Evolutionary conservation across 768 basidiomycete genomes (phyloP), one percentile per base, ranked within the genome.

Genomic region (Suillus subaureus): DNA sequence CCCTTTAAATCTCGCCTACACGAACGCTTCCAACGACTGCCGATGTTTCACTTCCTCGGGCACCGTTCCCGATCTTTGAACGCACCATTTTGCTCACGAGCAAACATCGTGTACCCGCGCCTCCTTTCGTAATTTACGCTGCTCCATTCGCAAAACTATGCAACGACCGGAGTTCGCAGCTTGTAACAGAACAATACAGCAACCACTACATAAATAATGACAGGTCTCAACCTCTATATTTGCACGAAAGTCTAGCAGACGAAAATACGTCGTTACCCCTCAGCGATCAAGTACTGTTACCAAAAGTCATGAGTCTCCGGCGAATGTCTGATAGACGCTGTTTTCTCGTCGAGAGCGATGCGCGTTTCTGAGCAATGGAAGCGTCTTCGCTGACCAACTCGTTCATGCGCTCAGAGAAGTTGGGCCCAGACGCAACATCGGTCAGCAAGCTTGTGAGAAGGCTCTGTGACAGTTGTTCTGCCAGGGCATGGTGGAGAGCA

Each of bases 301-400:
- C 64, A 65, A 81, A 77, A 54, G 64, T 75, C 63, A 57, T 47
- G 23, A 85, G 73, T 67, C 75, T 80, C 26, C 66, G 68, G 64
- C 70, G 78, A 26, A 85, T 82, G 21, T 73, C 77, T 65, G 79
- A 78, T 33, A 87, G 70, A 35, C 82, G 73, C 52, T 65, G 64
- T 47, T 76, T 76, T 67, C 66, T 75, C 13, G 75, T 67, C 43
- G 73, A 63, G 52, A 85, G 68, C 65, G 77, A 76, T n/a, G 70
- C 65, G 16, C 84, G 77, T 62, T 66, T 76, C 8, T 69, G 73
- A n/a, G 79, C 76, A 1, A 80, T 66, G 11, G 64, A 67, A 8
- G 81, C 78, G 66, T 84, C 84, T 68, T 87, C 85, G 21, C 75
- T 76, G 39, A 87, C 75, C 66, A 82, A 79, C 61, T 72, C 71